Base-by-base conservation (phyloP, 1,284 basidiomycete species). In the Tausonia pullulans region DNA sequence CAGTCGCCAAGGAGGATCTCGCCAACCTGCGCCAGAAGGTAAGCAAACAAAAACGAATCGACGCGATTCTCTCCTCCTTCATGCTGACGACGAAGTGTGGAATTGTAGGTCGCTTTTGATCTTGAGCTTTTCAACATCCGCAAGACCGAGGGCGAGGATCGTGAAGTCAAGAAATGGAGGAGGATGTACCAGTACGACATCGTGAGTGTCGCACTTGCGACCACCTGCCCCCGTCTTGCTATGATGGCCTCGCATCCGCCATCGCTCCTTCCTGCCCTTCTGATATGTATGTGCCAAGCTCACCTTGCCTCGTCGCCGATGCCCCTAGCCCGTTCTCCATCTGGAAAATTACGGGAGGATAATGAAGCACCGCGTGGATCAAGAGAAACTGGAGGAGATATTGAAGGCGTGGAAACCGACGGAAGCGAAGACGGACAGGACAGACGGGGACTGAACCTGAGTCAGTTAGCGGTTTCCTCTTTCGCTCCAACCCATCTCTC, bases 61-160 rank as follows among this genome's bases (percentile, higher is more conserved):
- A 41, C 27, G 5, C 41, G 10, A 27, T 9, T 43, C 13, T 7
- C 27, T 16, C 10, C 46, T n/a, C 49, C 16, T 50, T 46, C 49
- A 6, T 49, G 39, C 16, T 46, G 27, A 27, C 27, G 27, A 27
- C 27, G 27, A 27, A 27, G 27, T 27, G 27, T 27, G 27, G 27
- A 27, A 27, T 27, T 27, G 27, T 27, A 49, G 14, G 7, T 41
- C 27, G 49, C 54, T 2, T 65, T 65, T 27, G 43, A 57, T 2
- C 60, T 65, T 10, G 39, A 54, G 39, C 41, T 50, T 7, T 65
- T 41, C 64, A 53, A 65, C 60, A 62, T 65, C 53, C 60, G 60
- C 13, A 44, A 40, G n/a, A 49, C 49, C 4, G 55, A 46, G 8
- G 60, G 27, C 4, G 59, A 65, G 39, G n/a, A 27, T 4, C 43